phyloP scores from a whole-genome alignment of 257 asterid species.

The Knoxia roxburghii region DNA sequence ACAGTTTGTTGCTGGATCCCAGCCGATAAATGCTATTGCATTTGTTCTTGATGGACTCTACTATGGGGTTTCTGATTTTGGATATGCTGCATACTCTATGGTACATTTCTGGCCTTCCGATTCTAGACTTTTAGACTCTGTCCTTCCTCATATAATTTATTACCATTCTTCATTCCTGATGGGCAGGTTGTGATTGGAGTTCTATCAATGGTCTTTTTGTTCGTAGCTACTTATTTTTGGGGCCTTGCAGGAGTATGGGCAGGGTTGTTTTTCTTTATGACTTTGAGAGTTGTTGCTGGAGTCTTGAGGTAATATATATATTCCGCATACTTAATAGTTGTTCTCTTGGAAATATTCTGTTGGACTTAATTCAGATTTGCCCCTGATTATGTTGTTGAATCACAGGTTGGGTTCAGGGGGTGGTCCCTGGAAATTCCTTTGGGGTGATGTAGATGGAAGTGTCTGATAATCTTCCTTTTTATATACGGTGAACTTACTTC shows the following conservation, averaged over 20 bases:
- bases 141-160: not conserved
- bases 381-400: slow-evolving; percentile 16
- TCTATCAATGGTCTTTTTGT: slow-evolving; percentile 58
- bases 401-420: slow-evolving; percentile 63
- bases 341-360: no score
- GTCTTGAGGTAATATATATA: slow-evolving; percentile 49
- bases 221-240: slow-evolving; percentile 49
- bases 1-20: slow-evolving; percentile 90
- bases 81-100: slow-evolving; percentile 92
- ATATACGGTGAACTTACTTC: not conserved
- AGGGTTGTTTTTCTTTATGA: slow-evolving; percentile 84
- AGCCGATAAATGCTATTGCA: slow-evolving; percentile 91
- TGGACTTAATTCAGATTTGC: no score
- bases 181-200: slow-evolving; percentile 61
- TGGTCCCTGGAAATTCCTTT: slow-evolving; percentile 80
- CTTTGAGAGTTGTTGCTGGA: slow-evolving; percentile 87
- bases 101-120: slow-evolving; percentile 30
- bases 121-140: not conserved
- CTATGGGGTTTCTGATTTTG: slow-evolving; percentile 94
- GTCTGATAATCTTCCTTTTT: slow-evolving; percentile 17
- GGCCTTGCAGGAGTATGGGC: slow-evolving; percentile 90
- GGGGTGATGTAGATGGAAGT: slow-evolving; percentile 40
- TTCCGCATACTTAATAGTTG: not conserved
- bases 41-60: slow-evolving; percentile 95
- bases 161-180: slow-evolving; percentile 16